Evolutionary conservation across 1,284 basidiomycete genomes (phyloP).

Genomic region (Heliocybe sulcata): DNA sequence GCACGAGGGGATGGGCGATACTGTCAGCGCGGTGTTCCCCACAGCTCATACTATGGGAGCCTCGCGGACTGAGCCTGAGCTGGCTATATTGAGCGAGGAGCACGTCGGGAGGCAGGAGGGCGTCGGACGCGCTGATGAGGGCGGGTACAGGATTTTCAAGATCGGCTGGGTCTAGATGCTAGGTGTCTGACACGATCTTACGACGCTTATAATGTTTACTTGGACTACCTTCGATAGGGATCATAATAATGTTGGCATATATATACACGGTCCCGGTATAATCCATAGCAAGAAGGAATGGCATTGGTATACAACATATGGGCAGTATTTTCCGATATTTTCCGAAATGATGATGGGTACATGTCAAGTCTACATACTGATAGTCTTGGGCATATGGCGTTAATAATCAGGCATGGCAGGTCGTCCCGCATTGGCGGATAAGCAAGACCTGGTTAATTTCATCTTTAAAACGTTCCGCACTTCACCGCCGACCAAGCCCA

Average conservation of each 20-base stretch:
- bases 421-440: background rate
- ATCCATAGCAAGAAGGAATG: background rate
- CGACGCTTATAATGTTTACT: no score
- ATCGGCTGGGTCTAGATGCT: slow-evolving; percentile 46
- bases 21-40: slow-evolving; percentile 54
- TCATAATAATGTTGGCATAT: no score
- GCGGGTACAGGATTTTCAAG: slow-evolving; percentile 58
- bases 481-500: background rate
- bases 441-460: background rate
- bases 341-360: background rate
- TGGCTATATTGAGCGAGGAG: slow-evolving; percentile 39
- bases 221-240: no score
- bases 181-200: background rate
- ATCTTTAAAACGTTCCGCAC: background rate
- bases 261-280: no score
- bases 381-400: background rate
- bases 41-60: background rate
- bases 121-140: slow-evolving; percentile 63
- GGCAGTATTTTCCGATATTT: background rate
- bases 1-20: slow-evolving; percentile 54
- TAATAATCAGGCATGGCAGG: background rate
- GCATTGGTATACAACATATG: background rate
- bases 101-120: slow-evolving; percentile 39
- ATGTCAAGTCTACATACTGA: background rate
- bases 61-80: slow-evolving; percentile 9